phyloP scores from a whole-genome alignment of 179 eudicot genomes.

The Carnegiea gigantea region DNA sequence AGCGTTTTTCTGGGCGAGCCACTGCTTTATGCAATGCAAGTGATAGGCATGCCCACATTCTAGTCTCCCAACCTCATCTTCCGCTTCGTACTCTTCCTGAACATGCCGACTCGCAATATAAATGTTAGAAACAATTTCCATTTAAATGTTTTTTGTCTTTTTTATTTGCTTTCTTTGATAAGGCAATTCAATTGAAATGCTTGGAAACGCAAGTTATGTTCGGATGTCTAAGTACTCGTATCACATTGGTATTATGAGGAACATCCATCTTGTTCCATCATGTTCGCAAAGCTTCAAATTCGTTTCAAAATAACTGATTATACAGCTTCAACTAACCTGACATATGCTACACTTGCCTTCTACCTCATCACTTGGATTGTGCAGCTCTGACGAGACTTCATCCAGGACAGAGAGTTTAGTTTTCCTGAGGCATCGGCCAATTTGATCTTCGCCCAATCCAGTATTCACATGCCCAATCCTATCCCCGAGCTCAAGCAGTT shows the following conservation, averaged over 20 bases:
- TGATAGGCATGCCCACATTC: constrained; percentile 85
- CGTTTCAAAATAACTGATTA: too few relatives aligned
- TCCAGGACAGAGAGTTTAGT: constrained; percentile 39
- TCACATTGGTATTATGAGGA: too few relatives aligned
- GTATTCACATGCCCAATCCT: constrained; percentile 86
- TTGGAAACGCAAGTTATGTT: too few relatives aligned
- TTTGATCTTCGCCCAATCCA: constrained; percentile 80
- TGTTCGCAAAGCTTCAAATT: too few relatives aligned
- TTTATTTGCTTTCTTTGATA: too few relatives aligned
- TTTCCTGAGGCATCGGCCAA: constrained; percentile 64
- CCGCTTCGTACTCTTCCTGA: constrained; percentile 81
- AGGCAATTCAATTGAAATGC: too few relatives aligned
- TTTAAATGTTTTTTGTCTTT: neutral
- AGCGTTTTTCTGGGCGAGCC: constrained; percentile 72
- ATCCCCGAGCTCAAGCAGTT: constrained; percentile 92
- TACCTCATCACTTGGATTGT: constrained; percentile 26
- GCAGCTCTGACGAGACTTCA: constrained; percentile 33
- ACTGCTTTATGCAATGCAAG: constrained; percentile 81
- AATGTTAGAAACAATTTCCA: neutral
- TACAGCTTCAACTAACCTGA: constrained; percentile 51
- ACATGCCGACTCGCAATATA: neutral
- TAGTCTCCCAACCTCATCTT: constrained; percentile 75
- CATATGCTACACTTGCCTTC: constrained; percentile 87
- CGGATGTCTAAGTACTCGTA: neutral
- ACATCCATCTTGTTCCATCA: too few relatives aligned